Evolutionary conservation across 306 rosid species (phyloP), one percentile per base, ranked within the genome.

Genomic region (Casuarina cunninghamiana): DNA sequence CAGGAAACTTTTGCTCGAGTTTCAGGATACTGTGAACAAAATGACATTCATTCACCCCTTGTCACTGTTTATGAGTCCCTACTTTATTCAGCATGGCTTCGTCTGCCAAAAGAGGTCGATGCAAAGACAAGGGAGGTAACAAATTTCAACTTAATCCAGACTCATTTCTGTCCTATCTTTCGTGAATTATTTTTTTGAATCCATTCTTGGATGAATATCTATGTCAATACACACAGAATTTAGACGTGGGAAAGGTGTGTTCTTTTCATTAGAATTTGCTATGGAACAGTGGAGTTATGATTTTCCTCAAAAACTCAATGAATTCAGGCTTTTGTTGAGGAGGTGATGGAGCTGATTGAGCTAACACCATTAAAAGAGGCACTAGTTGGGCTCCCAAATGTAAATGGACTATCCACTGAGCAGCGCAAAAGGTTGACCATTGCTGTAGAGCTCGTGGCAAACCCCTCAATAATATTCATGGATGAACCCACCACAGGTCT

Each of bases 11-110:
- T 92, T 86, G 94, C 97, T 37, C 82, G 98, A 77, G 84, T 94
- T 77, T 92, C 94, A 4, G 98, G 98, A 63, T 94, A 94, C 69
- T 94, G 98, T 53, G 98, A 94, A 84, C 96, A 94, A 82, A 92
- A 83, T 66, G 98, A 94, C 82, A 94, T 91, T 37, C 91, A 87
- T 62, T 84, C 91, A 7, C 88, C 88, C 55, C 71, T 85, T 70
- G 85, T 88, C 43, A 88, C 91, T 63, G 91, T 85, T 10, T 83
- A 83, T 41, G 91, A 88, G 72, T 85, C 91, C 51, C 74, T 88
- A 75, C 51, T 85, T 51, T 88, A 80, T 75, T 88, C 87, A 5
- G 91, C 89, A 41, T 88, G 91, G 91, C 87, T 88, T 48, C 87
- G 91, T 67, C 73, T 85, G 51, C 78, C 89, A 32, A 16, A 77